Base-by-base conservation (phyloP, 1,284 basidiomycete genomes). In the Ustilago cynodontis region DNA sequence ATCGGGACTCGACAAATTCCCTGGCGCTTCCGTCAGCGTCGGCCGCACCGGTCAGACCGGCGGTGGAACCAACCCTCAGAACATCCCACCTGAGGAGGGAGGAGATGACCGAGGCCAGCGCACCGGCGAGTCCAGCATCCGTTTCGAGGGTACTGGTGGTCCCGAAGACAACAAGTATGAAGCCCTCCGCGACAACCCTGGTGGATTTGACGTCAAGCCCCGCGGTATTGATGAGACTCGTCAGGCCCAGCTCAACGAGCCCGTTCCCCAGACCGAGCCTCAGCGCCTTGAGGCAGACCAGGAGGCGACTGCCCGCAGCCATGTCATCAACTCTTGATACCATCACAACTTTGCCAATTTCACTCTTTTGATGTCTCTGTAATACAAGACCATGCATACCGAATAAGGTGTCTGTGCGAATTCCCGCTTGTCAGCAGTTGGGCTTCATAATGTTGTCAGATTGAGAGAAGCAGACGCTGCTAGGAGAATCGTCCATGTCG, bases 71-170 rank as follows among this genome's bases (percentile, higher is more conserved):
- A 79, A 77, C 63, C 69, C 77, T 18, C 77, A 81, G 54, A 77
- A 68, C 68, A 82, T 82, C 51, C 75, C 76, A 29, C 77, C 80
- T 14, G 76, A 79, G 47, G 80, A 82, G 56, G 80, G 80, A 22
- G 80, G 79, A 26, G 65, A 76, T 47, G 65, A 70, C 64, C 68
- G 73, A 20, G 59, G 62, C 39, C 73, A 77, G 66, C 62, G 65
- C 31, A 67, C 62, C 7, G 79, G 79, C 62, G 73, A 80, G 64
- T 72, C 67, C 16, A 77, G 75, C 68, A 68, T 74, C 26, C 73
- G 78, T 13, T 81, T 81, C 64, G 79, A 82, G 49, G 77, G 79
- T 52, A 55, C 62, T 8, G 79, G 79, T 26, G 79, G 80, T 14
- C 72, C 74, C 20, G 77, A 82, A 53, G 79, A 82, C 65, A 79